Conservation (phyloP, 164 flowering plant species). For the Magnolia sinica region DNA sequence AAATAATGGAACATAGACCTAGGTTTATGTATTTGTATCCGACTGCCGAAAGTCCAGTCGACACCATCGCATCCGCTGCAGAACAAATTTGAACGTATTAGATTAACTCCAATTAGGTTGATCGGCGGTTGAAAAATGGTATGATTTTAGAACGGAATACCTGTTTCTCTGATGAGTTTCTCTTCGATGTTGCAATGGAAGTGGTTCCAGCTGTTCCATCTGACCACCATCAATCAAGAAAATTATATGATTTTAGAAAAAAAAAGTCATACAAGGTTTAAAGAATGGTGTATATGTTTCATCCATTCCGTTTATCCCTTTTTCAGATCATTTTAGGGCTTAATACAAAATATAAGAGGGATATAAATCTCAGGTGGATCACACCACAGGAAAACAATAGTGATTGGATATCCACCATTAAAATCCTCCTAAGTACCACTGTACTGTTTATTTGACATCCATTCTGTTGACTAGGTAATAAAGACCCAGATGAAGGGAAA, state of each 20-base stretch:
- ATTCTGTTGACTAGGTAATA: too few relatives aligned
- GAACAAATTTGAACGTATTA: not conserved
- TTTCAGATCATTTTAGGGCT: too few relatives aligned
- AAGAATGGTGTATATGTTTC: too few relatives aligned
- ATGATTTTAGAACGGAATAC: not conserved
- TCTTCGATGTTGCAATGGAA: conserved; percentile 11
- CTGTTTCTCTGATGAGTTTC: conserved; percentile 15
- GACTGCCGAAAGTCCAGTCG: conserved; percentile 44
- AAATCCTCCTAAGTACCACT: too few relatives aligned
- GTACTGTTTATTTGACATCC: too few relatives aligned
- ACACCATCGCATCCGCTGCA: conserved; percentile 64
- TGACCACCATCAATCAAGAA: not conserved
- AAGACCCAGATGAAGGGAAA: too few relatives aligned
- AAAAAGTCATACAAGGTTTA: too few relatives aligned
- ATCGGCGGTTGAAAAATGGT: not conserved
- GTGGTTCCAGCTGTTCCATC: conserved; percentile 25
- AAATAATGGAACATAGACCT: conserved; percentile 27
- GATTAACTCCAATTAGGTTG: not conserved
- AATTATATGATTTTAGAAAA: not conserved
- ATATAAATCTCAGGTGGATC: too few relatives aligned
- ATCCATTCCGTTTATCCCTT: too few relatives aligned
- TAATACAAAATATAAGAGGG: too few relatives aligned
- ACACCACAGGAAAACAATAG: too few relatives aligned
- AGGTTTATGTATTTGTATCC: conserved; percentile 56
- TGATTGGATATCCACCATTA: too few relatives aligned